Conservation (phyloP, 306 rosid genomes). For the Vigna mungo region DNA sequence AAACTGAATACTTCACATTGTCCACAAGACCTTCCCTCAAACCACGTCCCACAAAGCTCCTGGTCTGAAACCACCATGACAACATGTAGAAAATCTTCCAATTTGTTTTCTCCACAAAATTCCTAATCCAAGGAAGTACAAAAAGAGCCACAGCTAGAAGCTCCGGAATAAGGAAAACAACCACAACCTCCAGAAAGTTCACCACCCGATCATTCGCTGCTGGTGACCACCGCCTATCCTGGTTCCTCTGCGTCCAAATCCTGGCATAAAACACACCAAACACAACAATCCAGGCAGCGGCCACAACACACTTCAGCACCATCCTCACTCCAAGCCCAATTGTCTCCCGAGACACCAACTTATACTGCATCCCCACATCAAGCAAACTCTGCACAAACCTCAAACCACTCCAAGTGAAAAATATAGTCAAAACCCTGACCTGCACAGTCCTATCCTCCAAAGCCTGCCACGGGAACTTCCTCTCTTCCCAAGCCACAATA, state of each 20-base stretch:
- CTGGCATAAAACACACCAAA: slow-evolving; percentile 76
- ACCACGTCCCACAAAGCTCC: slow-evolving; percentile 94
- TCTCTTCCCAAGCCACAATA: slow-evolving; percentile 83
- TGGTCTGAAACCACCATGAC: slow-evolving; percentile 95
- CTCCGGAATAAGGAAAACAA: slow-evolving; percentile 79
- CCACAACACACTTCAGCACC: slow-evolving; percentile 75
- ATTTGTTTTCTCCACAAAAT: slow-evolving; percentile 83
- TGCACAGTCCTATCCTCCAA: slow-evolving; percentile 62
- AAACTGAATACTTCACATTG: slow-evolving; percentile 75
- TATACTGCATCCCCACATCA: slow-evolving; percentile 80
- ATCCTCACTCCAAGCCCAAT: slow-evolving; percentile 75
- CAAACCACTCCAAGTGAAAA: slow-evolving; percentile 87
- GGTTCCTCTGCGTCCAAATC: slow-evolving; percentile 79
- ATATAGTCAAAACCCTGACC: slow-evolving; percentile 70
- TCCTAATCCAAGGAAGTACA: slow-evolving; percentile 86
- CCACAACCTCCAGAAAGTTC: slow-evolving; percentile 67
- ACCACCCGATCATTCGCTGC: slow-evolving; percentile 64
- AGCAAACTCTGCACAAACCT: slow-evolving; percentile 82
- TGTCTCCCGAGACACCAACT: slow-evolving; percentile 89
- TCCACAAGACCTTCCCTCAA: slow-evolving; percentile 90
- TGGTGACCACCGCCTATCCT: slow-evolving; percentile 67
- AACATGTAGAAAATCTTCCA: slow-evolving; percentile 84
- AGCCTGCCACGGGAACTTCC: slow-evolving; percentile 72
- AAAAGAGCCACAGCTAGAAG: slow-evolving; percentile 74
- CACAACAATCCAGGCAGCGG: slow-evolving; percentile 75